These are phyloP conservation scores for Carex parvula DNA, from an alignment of 176 grass and related monocot genomes.

Conservation along the genomic window DNA sequence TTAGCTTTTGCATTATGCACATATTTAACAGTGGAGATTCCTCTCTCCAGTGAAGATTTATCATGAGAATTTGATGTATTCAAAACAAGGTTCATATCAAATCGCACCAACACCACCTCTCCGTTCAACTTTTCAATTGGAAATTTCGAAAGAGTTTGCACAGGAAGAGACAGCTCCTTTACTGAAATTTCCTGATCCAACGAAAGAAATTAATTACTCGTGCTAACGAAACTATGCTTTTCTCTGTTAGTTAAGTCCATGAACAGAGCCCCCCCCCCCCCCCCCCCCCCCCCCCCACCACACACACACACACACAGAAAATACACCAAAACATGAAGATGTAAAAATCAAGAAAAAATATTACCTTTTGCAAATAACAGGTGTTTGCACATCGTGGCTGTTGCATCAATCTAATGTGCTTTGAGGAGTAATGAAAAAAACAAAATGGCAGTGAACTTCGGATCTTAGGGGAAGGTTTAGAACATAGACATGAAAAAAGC, in stretches of 20 bases:
- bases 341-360: neutral
- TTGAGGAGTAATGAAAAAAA: conserved; percentile 6
- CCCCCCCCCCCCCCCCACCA: neutral
- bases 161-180: conserved; percentile 37
- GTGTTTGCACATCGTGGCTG: neutral
- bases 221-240: neutral
- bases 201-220: neutral
- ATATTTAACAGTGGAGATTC: conserved; percentile 75
- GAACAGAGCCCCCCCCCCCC: neutral
- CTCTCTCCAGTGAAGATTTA: conserved; percentile 44
- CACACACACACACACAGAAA: neutral
- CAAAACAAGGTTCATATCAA: conserved; percentile 59
- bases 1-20: conserved; percentile 70
- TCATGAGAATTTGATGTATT: conserved; percentile 26
- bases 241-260: neutral
- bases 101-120: conserved; percentile 64
- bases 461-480: conserved; percentile 9
- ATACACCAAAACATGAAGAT: neutral
- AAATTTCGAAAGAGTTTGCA: conserved; percentile 80
- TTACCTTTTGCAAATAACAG: conserved; percentile 8
- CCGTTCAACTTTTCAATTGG: conserved; percentile 62
- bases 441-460: neutral
- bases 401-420: conserved; percentile 13
- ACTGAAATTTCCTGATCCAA: neutral
- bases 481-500: neutral